phyloP scores from a whole-genome alignment of 805 yeast genomes.

The Cyberlindnera xishuangbannaensis region DNA sequence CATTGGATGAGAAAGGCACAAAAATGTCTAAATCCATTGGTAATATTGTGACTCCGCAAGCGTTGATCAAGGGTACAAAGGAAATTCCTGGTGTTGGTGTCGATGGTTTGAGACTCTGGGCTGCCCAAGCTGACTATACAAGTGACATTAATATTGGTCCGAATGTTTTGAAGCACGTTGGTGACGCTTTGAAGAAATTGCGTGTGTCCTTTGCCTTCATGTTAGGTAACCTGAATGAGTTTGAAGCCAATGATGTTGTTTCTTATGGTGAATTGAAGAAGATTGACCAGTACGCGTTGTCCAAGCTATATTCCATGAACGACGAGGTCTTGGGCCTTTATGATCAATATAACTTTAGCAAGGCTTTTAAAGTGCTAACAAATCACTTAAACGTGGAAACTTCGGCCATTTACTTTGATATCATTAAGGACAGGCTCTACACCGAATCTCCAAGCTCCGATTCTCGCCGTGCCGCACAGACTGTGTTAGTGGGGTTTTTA shows the following conservation, averaged over 20 bases:
- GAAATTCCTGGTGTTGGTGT: conserved; percentile 65
- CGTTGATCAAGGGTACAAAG: conserved; percentile 57
- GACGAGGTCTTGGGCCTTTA: conserved; percentile 39
- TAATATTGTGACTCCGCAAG: conserved; percentile 65
- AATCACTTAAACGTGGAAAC: conserved; percentile 68
- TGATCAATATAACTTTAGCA: conserved; percentile 56
- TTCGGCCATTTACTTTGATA: conserved; percentile 82
- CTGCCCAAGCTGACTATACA: conserved; percentile 83
- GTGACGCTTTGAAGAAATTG: conserved; percentile 74
- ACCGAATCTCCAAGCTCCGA: conserved; percentile 48
- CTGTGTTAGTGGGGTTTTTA: conserved; percentile 57
- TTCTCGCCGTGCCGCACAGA: conserved; percentile 54
- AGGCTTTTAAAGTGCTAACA: conserved; percentile 61
- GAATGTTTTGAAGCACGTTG: conserved; percentile 65
- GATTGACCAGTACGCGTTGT: conserved; percentile 60
- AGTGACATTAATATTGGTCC: conserved; percentile 74
- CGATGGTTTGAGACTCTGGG: conserved; percentile 88
- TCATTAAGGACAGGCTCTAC: conserved; percentile 79
- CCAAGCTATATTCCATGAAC: conserved; percentile 46
- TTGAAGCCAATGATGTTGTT: conserved; percentile 30
- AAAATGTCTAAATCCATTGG: conserved; percentile 96
- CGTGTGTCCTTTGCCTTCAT: conserved; percentile 76
- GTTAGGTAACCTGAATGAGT: conserved; percentile 66
- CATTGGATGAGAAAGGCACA: conserved; percentile 74
- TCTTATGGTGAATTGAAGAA: conserved; percentile 34